Base-by-base conservation (phyloP, 1,284 basidiomycete species). In the Lentinula novae-zelandiae region DNA sequence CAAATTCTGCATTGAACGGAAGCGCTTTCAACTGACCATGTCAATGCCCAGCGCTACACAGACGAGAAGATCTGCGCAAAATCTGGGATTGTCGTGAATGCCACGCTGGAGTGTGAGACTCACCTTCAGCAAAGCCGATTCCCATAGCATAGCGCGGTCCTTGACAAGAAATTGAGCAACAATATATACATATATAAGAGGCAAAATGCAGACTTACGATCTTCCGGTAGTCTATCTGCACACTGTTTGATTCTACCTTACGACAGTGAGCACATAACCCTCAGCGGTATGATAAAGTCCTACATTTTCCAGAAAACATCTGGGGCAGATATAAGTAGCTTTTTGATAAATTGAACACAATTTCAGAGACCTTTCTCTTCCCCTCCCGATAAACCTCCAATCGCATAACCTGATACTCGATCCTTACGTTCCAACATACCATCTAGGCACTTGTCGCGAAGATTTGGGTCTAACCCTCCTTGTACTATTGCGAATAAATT, bases 401-500 rank as follows among this genome's bases (percentile, higher is more conserved):
- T 90, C 5, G 92, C 92, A 70, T 89, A 95, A 1, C 92, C 92
- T 13, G 90, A 84, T 12, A 95, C 84, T 22, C 75, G 74, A 62
- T 87, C 80, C 66, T 82, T 87, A 34, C 92, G 79, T 61, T 84
- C 81, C 40, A 92, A 75, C 92, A 95, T 95, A 62, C 89, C 89
- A 58, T 87, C 82, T 3, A 94, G 69, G 69, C 93, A 95, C 63
- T 80, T 78, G 66, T 90, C 84, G 49, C 92, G 82, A 39, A 95
- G 79, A 0, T 71, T 70, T 33, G 79, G 76, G 64, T 92, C 85
- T 10, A 95, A 77, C 1, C 92, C 92, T 31, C 92, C 92, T 74
- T 95, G 93, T 9, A 95, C 85, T 58, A 95, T 95, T 1, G 93
- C 93, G 68, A 95, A 95, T 1, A 95, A 76, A 68, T 92, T 93